Base-by-base conservation (phyloP, 140 eudicot genomes). In the Erigeron philadelphicus region DNA sequence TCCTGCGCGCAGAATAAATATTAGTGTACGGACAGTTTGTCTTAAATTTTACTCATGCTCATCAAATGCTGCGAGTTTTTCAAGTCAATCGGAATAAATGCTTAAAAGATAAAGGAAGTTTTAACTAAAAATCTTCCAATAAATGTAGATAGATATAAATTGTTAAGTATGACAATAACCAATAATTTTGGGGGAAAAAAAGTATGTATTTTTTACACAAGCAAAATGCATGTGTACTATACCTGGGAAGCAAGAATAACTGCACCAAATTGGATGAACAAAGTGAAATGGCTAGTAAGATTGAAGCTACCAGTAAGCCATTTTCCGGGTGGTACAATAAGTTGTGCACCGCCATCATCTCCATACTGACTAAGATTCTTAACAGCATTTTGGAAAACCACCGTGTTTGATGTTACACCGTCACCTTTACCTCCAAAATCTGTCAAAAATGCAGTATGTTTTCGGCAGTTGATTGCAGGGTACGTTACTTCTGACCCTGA, bases 221-320 rank as follows among this genome's bases (percentile, higher is more conserved):
- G 3, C 38, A 21, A 1, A 31, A 9, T 31, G 61, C 56, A 23
- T 11, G 8, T 11, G 59, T 6, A 21, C 35, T 25, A 63, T 66
- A 90, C 95, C 95, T 84, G 80, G 52, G 96, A 90, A 9, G 80
- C 96, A 64, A 87, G 82, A 74, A 90, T 73, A 67, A 87, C 81
- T 2, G 97, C 97, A 9, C 82, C 92, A 19, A 64, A 49, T 47
- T 90, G 86, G 73, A 90, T 79, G 70, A 78, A 87, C 69, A 86
- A 82, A 11, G 96, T 89, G 72, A 89, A 89, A 73, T 84, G 74
- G 56, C 88, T 89, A n/a, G 90, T 87, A 17, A 90, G 89, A 46
- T 79, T 80, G 57, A 90, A 87, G 75, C 92, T 87, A 1, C 97
- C 97, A 0, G 95, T 90, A 31, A 90, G 83, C 97, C 97, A 90